phyloP scores from a whole-genome alignment of 345 rosid species.

The Erucastrum elatum region DNA sequence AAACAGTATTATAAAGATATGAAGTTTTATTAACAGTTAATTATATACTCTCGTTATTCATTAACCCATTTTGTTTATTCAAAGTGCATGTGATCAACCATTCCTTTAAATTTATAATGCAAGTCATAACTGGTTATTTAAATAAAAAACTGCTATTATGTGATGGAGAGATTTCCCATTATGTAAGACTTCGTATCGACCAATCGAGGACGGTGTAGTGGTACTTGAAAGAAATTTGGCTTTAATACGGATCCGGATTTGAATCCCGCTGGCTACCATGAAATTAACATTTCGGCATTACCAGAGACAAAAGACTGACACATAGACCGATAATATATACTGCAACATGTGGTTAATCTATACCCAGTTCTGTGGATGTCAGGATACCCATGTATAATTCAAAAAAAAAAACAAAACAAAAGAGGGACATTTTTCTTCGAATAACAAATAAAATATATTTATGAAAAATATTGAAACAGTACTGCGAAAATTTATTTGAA shows the following conservation, averaged over 20 bases:
- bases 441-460: background rate
- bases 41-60: background rate
- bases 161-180: too few relatives aligned
- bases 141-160: background rate
- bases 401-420: background rate
- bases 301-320: too few relatives aligned
- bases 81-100: slow-evolving; percentile 40
- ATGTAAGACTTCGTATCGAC: too few relatives aligned
- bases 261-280: too few relatives aligned
- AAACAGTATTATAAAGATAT: background rate
- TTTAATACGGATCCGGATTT: too few relatives aligned
- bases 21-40: background rate
- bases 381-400: too few relatives aligned
- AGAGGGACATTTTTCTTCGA: background rate
- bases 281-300: too few relatives aligned
- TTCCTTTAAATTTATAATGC: slow-evolving; percentile 8
- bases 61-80: slow-evolving; percentile 19
- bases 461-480: slow-evolving; percentile 7
- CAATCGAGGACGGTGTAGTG: too few relatives aligned
- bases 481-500: slow-evolving; percentile 1
- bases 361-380: too few relatives aligned
- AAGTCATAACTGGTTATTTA: slow-evolving; percentile 18
- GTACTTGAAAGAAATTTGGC: too few relatives aligned
- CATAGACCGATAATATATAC: too few relatives aligned
- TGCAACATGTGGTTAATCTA: too few relatives aligned